Evolutionary conservation across 805 yeast species (phyloP).

Genomic region (Lachancea sp.): DNA sequence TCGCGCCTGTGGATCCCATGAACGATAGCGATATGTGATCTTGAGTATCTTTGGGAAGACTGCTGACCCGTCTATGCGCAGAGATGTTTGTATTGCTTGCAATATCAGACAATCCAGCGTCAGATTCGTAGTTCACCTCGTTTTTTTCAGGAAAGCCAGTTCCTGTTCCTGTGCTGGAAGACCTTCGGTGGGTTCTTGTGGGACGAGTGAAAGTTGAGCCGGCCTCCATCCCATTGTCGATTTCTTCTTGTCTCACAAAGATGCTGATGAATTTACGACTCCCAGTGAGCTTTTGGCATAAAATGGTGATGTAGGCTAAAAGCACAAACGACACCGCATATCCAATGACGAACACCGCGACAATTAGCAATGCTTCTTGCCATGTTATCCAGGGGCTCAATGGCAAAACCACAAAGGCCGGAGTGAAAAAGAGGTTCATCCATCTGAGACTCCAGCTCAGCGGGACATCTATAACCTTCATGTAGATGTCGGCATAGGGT

Average conservation of each 20-base stretch:
- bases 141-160: not conserved
- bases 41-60: not conserved
- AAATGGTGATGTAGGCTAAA: constrained; percentile 43
- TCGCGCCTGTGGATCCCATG: not conserved
- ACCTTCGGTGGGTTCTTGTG: not conserved
- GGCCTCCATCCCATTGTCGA: constrained; percentile 13
- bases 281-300: constrained; percentile 34
- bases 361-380: constrained; percentile 64
- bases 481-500: constrained; percentile 12
- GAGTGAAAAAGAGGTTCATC: constrained; percentile 75
- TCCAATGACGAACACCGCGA: constrained; percentile 66
- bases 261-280: constrained; percentile 22
- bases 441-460: constrained; percentile 62
- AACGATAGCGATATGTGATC: not conserved
- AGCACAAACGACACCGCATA: constrained; percentile 46
- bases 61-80: not conserved
- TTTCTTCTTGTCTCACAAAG: constrained; percentile 14
- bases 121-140: not conserved
- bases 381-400: constrained; percentile 58
- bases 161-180: constrained; percentile 2
- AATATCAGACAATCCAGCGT: constrained; percentile 9
- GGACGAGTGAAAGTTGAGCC: constrained; percentile 16
- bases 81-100: constrained; percentile 9
- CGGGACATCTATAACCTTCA: constrained; percentile 43
- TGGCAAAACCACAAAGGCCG: constrained; percentile 68